Evolutionary conservation across 1,284 basidiomycete species (phyloP), one percentile per base, ranked within the genome.

Genomic region (Ganoderma lucidum): DNA sequence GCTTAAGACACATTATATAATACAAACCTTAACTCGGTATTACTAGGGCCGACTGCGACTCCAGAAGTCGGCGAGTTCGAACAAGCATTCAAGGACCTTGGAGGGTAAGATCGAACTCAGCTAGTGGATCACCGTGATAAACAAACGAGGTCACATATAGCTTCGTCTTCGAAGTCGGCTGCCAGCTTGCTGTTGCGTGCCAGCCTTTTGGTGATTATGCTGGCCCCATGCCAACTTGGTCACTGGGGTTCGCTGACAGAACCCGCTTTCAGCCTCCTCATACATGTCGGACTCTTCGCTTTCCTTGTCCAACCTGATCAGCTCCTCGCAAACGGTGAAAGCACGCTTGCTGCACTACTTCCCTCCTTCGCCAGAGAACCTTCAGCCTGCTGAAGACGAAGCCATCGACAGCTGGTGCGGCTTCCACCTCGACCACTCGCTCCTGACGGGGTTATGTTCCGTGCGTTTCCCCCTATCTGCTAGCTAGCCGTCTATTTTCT

Each of bases 301-400:
- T 56, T 91, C 92, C 17, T 82, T 94, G 32, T 84, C 87, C 0
- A 78, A 86, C 39, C 80, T 94, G 65, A 91, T 96, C 74, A 80
- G 83, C 41, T 82, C 85, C 19, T 91, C 91, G 4, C 88, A 90
- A 74, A 93, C 92, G 0, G 90, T 87, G 39, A 96, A 96, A 81
- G 96, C 94, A 9, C 88, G 96, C 48, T 85, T 98, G 28, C 84
- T 98, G 55, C 96, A 98, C 78, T 98, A 98, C 80, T 98, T 95
- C 77, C 93, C 95, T 9, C 88, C 90, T 1, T 80, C 86, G 48
- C 78, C 84, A 2, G 84, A 80, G 60, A 77, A 75, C 32, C 73
- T 78, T 41, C 70, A 76, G n/a, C 78, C 82, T 1, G 70, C 76
- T 0, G 85, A 88, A 63, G 87, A 91, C 73, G 88, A 91, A 70